Percentiles rank a stretch among this genome's conserved stretches.
Conservation (phyloP, 106 monocot genomes). For the Dendrobium nobile region DNA sequence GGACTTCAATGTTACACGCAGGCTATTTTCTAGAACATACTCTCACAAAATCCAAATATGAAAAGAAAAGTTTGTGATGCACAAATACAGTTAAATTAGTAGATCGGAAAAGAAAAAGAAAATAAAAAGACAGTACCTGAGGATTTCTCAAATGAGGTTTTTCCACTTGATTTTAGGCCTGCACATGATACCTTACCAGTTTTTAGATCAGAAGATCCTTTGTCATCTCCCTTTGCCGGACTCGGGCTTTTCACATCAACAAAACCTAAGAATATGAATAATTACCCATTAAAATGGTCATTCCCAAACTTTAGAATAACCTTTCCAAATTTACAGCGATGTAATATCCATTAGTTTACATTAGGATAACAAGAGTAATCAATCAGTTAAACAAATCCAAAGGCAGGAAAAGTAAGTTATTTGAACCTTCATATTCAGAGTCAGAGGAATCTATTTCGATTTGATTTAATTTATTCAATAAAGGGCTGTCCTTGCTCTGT, state of each 20-base stretch:
- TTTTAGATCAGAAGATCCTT: conserved; percentile 22
- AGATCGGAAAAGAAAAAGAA: neutral
- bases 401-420: neutral
- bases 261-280: conserved; percentile 27
- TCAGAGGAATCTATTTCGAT: conserved; percentile 23
- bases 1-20: neutral
- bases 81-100: neutral
- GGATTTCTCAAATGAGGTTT: conserved; percentile 14
- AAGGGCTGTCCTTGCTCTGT: conserved; percentile 1
- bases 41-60: neutral
- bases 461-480: neutral
- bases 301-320: neutral
- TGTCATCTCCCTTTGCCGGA: conserved; percentile 24
- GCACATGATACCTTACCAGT: conserved; percentile 22
- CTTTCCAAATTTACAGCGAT: neutral
- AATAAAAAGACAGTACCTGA: conserved; percentile 22
- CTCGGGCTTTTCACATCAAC: conserved; percentile 16
- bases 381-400: neutral
- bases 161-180: conserved; percentile 23
- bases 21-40: neutral
- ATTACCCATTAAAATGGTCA: neutral
- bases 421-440: conserved; percentile 38
- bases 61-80: neutral
- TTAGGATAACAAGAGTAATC: neutral
- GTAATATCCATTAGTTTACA: neutral